Percentiles rank a stretch among this genome's conserved stretches.
Evolutionary conservation across 2,329 filamentous ascomycete genomes (phyloP).

Genomic region (Metarhizium album): DNA sequence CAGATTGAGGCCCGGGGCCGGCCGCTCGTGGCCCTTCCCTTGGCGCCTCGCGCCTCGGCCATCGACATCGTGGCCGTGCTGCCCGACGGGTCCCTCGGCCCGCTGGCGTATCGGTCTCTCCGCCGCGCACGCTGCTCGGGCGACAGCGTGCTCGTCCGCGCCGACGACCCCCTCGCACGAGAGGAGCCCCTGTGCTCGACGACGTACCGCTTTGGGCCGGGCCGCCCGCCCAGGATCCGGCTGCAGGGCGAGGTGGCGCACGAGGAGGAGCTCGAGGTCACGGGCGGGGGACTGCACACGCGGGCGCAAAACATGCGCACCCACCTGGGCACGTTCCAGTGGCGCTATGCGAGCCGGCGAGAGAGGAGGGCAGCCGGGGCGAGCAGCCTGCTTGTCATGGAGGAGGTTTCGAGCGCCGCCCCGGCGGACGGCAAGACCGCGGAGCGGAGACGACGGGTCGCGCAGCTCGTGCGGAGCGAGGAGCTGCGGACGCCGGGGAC

Average conservation of each 20-base stretch:
- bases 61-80: conserved; percentile 33
- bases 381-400: conserved; percentile 39
- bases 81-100: conserved; percentile 26
- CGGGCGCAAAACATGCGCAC: conserved; percentile 36
- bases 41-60: conserved; percentile 24
- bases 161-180: conserved; percentile 23
- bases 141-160: conserved; percentile 35
- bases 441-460: conserved; percentile 24
- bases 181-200: conserved; percentile 35
- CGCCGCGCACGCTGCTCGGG: conserved; percentile 36
- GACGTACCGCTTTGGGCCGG: conserved; percentile 46
- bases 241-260: conserved; percentile 10
- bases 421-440: conserved; percentile 17
- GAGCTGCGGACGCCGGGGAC: conserved; percentile 29
- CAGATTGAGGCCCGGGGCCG: conserved; percentile 40
- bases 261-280: conserved; percentile 17
- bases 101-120: conserved; percentile 39
- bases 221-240: conserved; percentile 36
- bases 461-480: conserved; percentile 31
- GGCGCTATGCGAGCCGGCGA: conserved; percentile 40
- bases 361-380: conserved; percentile 33
- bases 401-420: conserved; percentile 28
- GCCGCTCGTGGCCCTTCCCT: conserved; percentile 29
- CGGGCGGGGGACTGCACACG: conserved; percentile 30
- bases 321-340: conserved; percentile 40